Conservation (phyloP, 2,329 filamentous ascomycete genomes). For the Fusarium foetens region DNA sequence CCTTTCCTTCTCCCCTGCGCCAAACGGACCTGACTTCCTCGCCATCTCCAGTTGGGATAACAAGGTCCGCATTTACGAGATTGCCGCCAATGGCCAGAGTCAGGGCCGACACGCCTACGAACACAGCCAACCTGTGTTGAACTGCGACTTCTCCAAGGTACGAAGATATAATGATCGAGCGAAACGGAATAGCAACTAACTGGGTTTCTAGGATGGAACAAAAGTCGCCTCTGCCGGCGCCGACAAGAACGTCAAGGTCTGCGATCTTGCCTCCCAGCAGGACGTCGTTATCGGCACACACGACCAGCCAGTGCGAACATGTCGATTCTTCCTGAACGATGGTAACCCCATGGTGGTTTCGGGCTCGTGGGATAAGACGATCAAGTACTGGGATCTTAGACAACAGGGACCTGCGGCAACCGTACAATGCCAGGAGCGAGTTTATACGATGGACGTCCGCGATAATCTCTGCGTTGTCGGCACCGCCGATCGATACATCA, state of each 20-base stretch:
- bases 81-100: slow-evolving; percentile 79
- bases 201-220: slow-evolving; percentile 76
- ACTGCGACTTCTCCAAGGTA: slow-evolving; percentile 89
- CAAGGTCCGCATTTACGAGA: slow-evolving; percentile 96
- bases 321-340: slow-evolving; percentile 79
- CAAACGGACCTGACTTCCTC: slow-evolving; percentile 73
- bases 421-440: slow-evolving; percentile 76
- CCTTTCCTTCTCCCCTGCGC: slow-evolving; percentile 79
- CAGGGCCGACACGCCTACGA: slow-evolving; percentile 88
- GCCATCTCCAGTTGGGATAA: slow-evolving; percentile 97
- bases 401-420: slow-evolving; percentile 71
- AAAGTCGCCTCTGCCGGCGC: slow-evolving; percentile 89
- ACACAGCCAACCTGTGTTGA: slow-evolving; percentile 85
- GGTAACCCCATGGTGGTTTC: slow-evolving; percentile 87
- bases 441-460: slow-evolving; percentile 92
- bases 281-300: slow-evolving; percentile 83
- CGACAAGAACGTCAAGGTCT: slow-evolving; percentile 89
- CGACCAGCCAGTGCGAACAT: slow-evolving; percentile 82
- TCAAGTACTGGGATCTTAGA: slow-evolving; percentile 90
- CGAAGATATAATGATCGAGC: slow-evolving; percentile 39
- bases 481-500: slow-evolving; percentile 95
- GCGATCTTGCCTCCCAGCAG: slow-evolving; percentile 78
- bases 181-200: slow-evolving; percentile 8
- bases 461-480: slow-evolving; percentile 90
- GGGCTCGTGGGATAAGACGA: slow-evolving; percentile 89